Base-by-base conservation (phyloP, 768 basidiomycete species). In the Russula earlei region DNA sequence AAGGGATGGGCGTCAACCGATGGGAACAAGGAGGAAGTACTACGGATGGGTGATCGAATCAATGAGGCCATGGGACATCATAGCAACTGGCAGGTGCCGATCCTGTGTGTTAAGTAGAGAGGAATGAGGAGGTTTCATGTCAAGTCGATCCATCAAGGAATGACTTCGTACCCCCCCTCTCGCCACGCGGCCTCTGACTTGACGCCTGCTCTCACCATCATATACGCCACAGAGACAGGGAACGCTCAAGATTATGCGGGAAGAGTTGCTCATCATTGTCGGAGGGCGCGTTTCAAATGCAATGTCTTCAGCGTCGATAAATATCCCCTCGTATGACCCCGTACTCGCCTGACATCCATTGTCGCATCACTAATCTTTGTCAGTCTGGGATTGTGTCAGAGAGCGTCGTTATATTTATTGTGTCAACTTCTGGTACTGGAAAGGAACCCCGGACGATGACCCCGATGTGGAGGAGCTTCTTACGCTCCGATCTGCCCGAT, bases 201-300 rank as follows among this genome's bases (percentile, higher is more conserved):
- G 29, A 34, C 47, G 11, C 57, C 27, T 25, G 29, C 27, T 0
- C 68, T 85, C 49, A 73, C 87, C 52, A 80, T 94, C 54, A 75
- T 94, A 1, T 94, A 87, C 64, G 91, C 90, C 3, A 92, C 91
- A n/a, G 91, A 94, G 70, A 92, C 92, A 0, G 91, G 93, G 31
- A 92, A 84, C 57, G 85, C 92, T 0, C 83, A 86, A 66, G 86
- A 91, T 66, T 77, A 78, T 19, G 86, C 91, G 5, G 85, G 92
- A 68, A 75, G 81, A 27, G 77, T 92, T 34, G 84, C 87, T 1
- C 75, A 85, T 25, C 78, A 85, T 62, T 87, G 84, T 59, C 74
- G 86, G 48, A 74, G 84, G 27, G 76, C 84, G 31, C 76, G 72
- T 51, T 81, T 69, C 33, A 36, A 38, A 29, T 64, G 62, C 24